A percentile compares a stretch with the other conserved stretches of the same genome.
These are phyloP conservation scores for Lyophyllum semitale DNA, from an alignment of 768 basidiomycete species.

Conservation along the genomic window DNA sequence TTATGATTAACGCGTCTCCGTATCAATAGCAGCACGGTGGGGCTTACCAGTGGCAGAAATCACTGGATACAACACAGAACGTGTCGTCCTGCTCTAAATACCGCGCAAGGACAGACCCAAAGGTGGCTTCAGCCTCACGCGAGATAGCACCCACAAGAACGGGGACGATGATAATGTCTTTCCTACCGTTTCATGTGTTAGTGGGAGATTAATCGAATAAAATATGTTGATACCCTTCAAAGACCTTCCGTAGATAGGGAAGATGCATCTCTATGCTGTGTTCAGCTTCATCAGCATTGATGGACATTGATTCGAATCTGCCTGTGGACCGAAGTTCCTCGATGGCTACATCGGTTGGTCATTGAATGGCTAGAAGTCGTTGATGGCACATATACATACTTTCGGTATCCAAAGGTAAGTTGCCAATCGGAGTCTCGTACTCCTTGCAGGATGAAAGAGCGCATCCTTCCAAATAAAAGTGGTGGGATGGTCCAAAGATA, in stretches of 20 bases:
- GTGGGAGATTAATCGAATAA: background rate
- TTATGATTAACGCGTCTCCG: background rate
- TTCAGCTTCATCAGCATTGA: constrained; percentile 83
- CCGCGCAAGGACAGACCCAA: constrained; percentile 74
- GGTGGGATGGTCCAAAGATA: constrained; percentile 95
- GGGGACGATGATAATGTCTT: constrained; percentile 83
- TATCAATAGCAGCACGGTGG: background rate
- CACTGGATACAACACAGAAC: constrained; percentile 88
- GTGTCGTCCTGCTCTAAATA: constrained; percentile 80
- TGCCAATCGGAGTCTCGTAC: constrained; percentile 87
- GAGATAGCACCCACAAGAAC: constrained; percentile 85
- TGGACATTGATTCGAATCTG: constrained; percentile 68
- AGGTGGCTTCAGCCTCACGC: constrained; percentile 56
- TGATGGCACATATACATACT: constrained; percentile 49
- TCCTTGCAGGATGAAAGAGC: constrained; percentile 77
- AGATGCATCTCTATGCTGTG: constrained; percentile 99
- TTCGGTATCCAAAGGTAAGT: constrained; percentile 74
- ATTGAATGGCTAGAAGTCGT: background rate
- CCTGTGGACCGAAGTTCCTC: constrained; percentile 63
- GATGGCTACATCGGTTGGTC: constrained; percentile 55
- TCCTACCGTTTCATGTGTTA: constrained; percentile 35
- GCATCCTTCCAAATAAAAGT: constrained; percentile 84
- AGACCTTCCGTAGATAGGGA: constrained; percentile 85
- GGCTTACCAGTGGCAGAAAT: constrained; percentile 95
- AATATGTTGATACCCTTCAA: constrained; percentile 60